Base-by-base conservation (phyloP, 2,329 filamentous ascomycete genomes). In the Sporothrix euskadiensis region DNA sequence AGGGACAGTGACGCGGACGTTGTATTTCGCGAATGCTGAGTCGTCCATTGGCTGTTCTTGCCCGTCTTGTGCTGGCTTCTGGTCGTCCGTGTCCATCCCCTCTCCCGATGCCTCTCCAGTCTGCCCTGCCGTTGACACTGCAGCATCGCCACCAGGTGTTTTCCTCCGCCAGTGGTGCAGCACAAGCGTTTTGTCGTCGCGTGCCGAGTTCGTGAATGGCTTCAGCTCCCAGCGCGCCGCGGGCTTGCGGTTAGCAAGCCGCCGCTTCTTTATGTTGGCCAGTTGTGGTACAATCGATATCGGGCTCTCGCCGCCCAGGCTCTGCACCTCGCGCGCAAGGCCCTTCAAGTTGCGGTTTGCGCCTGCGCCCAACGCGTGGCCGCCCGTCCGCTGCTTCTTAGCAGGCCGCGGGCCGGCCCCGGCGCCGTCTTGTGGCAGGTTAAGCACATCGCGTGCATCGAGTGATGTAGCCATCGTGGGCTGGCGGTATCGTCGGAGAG, bases 401-500 rank as follows among this genome's bases (percentile, higher is more conserved):
- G 88, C 83, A 56, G 90, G 89, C 75, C 91, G 84, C 19, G 71
- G 85, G 79, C 61, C 70, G 83, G 69, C 83, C 7, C 59, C 78
- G 69, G 83, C 78, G 75, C 84, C 83, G 44, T 90, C 90, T 77
- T 89, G 84, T 69, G 91, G 91, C 80, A 97, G 86, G 81, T 94
- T 93, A 79, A 97, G 89, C 80, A 97, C 93, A 81, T 97, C 94
- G 84, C 92, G 93, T 78, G 97, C 89, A 86, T 97, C 94, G 81
- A 90, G 88, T 76, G 91, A 91, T 75, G 91, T 87, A 90, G 93
- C 93, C 76, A 78, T 85, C 3, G 39, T 44, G 61, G 44, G 44
- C 12, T 4, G 44, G 22, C 22, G 19, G 12, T 7, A 39, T 59
- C n/a, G 30, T 30, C 41, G 57, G n/a, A 0, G 14, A 52, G 39